Evolutionary conservation across 345 rosid species (phyloP).

Genomic region (Toxicodendron radicans): DNA sequence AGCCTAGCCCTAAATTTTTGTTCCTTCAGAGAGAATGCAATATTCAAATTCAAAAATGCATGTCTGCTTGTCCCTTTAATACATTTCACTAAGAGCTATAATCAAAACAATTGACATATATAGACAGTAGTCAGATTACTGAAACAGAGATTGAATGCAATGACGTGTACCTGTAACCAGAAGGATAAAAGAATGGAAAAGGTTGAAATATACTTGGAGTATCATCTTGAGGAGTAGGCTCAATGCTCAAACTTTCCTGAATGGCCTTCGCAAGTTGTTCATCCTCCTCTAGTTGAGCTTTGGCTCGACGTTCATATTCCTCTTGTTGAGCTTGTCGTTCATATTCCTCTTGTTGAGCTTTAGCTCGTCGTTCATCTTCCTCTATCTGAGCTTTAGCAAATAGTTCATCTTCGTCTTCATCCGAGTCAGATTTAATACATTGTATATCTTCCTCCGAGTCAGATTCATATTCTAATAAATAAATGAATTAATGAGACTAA

Average conservation of each 20-base stretch:
- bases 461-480: constrained; percentile 44
- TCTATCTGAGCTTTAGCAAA: constrained; percentile 47
- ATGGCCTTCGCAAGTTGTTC: constrained; percentile 85
- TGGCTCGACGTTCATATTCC: constrained; percentile 33
- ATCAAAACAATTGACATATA: not conserved
- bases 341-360: constrained; percentile 41
- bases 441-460: constrained; percentile 50
- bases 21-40: not conserved
- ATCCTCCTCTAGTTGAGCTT: constrained; percentile 84
- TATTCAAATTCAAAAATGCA: not conserved
- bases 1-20: not conserved
- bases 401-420: constrained; percentile 46
- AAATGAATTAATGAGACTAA: constrained; percentile 16
- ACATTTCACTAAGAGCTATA: not conserved
- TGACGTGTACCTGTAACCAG: constrained; percentile 57
- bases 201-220: constrained; percentile 48
- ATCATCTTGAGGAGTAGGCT: constrained; percentile 59
- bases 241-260: constrained; percentile 72
- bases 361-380: constrained; percentile 41
- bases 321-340: constrained; percentile 33
- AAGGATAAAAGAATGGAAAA: constrained; percentile 51
- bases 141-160: constrained; percentile 7
- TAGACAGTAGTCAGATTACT: not conserved
- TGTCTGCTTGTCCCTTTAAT: not conserved
- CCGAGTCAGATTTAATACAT: constrained; percentile 32